Evolutionary conservation across 2,329 filamentous ascomycete species (phyloP), one percentile per base, ranked within the genome.

Genomic region (Xylaria sp.): DNA sequence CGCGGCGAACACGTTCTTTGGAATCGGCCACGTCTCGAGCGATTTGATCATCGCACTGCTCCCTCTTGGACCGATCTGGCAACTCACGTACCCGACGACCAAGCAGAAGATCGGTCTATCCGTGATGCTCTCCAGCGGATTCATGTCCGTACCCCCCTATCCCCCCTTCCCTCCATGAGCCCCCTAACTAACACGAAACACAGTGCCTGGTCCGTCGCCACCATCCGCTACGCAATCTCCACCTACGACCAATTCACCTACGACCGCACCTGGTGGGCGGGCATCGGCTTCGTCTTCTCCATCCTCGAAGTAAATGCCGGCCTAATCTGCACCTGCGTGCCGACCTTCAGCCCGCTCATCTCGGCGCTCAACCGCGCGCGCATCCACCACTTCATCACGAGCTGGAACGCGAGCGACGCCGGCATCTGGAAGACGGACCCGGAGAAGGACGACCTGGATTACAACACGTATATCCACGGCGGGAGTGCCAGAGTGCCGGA

Each of bases 261-360:
- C 52, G 69, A 71, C 52, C 65, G 69, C 8, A 65, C 69, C 3
- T 70, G 69, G 69, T 71, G 69, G 69, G 69, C 69, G 1, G 69
- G 69, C 2, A 68, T 70, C 10, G 66, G 67, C 48, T 71, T 71
- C 49, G 63, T 66, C 2, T 69, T 71, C 46, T 70, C 69, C 1
- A 70, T 71, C 9, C 63, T 71, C 50, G 69, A 71, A 42, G 66
- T 71, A 1, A 70, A 71, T 54, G 69, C 68, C 2, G 69, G 69
- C 7, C 47, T 71, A 9, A 71, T 71, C 9, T 71, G 69, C 54
- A 67, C 66, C 47, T 71, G 69, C 59, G 65, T 66, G 4, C 69
- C 68, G 19, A 70, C 69, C 1, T 67, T 70, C 49, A 66, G 62
- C 9, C 69, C 69, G 7, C 61, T 71, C 44, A 62, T 66, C 39